These are phyloP conservation scores for Lepiota brunneoincarnata DNA, from an alignment of 768 basidiomycete species.

Conservation along the genomic window DNA sequence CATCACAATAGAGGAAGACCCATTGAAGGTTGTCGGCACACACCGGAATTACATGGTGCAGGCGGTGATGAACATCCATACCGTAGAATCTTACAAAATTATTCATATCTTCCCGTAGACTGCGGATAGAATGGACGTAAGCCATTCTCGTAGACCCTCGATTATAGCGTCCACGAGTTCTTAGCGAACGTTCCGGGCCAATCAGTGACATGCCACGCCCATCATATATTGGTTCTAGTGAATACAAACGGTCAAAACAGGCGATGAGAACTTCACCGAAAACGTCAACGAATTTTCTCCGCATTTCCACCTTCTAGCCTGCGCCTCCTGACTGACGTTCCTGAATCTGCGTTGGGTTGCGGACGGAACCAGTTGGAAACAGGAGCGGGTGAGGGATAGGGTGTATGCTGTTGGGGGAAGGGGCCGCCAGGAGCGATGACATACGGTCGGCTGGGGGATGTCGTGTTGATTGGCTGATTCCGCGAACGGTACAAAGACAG, in stretches of 20 bases:
- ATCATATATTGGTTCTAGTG: constrained; percentile 8
- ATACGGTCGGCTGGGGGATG: constrained; percentile 34
- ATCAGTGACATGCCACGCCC: background rate
- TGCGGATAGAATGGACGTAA: background rate
- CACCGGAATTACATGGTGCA: constrained; percentile 1
- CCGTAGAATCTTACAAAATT: background rate
- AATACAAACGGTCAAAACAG: background rate
- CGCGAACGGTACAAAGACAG: constrained; percentile 74
- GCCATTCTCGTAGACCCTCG: background rate
- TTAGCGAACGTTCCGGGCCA: background rate
- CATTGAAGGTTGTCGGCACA: constrained; percentile 8
- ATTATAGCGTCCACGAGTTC: background rate
- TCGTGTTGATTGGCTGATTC: constrained; percentile 40
- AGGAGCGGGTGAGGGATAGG: constrained; percentile 50
- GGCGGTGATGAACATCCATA: constrained; percentile 10
- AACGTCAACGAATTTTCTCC: constrained; percentile 51
- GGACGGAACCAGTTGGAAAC: constrained; percentile 45
- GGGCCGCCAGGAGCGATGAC: constrained; percentile 35
- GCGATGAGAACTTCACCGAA: background rate
- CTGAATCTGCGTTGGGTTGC: constrained; percentile 38
- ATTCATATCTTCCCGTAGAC: background rate
- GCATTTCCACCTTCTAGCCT: constrained; percentile 54
- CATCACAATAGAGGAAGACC: background rate
- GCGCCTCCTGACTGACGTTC: constrained; percentile 48
- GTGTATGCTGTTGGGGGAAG: constrained; percentile 43